These are phyloP conservation scores for Fusarium xyrophilum DNA, from an alignment of 2,329 filamentous ascomycete genomes.

Conservation along the genomic window DNA sequence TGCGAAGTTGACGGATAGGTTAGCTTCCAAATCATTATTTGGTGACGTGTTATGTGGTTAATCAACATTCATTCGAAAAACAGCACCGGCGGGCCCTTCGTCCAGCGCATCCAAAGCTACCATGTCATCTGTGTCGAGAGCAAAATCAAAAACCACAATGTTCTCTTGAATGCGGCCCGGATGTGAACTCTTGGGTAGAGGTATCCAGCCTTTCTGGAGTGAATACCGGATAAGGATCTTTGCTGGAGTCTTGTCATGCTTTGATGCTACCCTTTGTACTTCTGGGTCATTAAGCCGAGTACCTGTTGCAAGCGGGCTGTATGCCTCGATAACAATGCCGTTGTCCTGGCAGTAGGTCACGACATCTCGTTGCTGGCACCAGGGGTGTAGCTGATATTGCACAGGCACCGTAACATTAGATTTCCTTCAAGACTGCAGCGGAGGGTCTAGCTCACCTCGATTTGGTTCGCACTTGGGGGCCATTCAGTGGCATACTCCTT, in stretches of 20 bases:
- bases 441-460: conserved; percentile 61
- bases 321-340: conserved; percentile 64
- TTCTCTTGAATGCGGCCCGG: conserved; percentile 66
- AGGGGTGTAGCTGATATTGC: conserved; percentile 69
- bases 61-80: conserved; percentile 44
- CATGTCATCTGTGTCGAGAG: conserved; percentile 65
- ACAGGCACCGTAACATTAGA: background rate
- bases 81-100: conserved; percentile 40
- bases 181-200: conserved; percentile 70
- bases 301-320: conserved; percentile 49
- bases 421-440: background rate
- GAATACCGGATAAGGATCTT: conserved; percentile 74
- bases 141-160: conserved; percentile 66
- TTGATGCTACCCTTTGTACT: conserved; percentile 62
- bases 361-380: conserved; percentile 62
- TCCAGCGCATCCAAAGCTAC: conserved; percentile 42
- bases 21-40: background rate
- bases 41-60: background rate
- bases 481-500: conserved; percentile 68
- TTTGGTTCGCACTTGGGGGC: conserved; percentile 77
- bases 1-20: background rate
- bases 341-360: conserved; percentile 73
- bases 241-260: conserved; percentile 65
- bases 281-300: conserved; percentile 58
- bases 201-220: conserved; percentile 73